Base-by-base conservation (phyloP, 106 monocot genomes). In the Vanilla planifolia region DNA sequence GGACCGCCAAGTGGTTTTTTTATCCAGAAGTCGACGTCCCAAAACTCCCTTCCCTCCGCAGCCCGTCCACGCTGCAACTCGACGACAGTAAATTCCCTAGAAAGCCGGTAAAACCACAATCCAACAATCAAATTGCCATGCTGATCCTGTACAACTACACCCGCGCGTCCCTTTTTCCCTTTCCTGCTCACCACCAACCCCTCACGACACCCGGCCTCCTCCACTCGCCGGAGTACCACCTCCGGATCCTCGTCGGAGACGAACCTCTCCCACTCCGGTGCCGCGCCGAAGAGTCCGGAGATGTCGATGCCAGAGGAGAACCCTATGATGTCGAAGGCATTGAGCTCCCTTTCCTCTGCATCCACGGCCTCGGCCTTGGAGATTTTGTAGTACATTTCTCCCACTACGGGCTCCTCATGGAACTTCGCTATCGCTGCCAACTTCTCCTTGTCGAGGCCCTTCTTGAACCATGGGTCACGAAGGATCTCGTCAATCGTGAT, bases 401-500 rank as follows among this genome's bases (percentile, higher is more conserved):
- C 37, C 37, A 10, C 37, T 10, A 37, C 0, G 7, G 37, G 37
- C 27, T 60, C 68, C 22, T 44, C 45, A 6, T 59, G 47, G 28
- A 68, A 48, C 14, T 48, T 68, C 59, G 34, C 48, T 60, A 60
- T 47, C 0, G 28, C 13, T 30, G 22, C 13, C 44, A 8, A 48
- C 25, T 66, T 66, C 40, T 73, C 47, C 37, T 36, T 17, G 5
- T 60, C 59, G 2, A 69, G 46, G 33, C 68, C 68, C 44, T 59
- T 72, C 13, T 33, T 35, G 58, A 72, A 72, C 72, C 72, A 72
- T 0, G 56, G 58, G 21, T 72, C 63, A 14, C 26, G 6, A 5
- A 65, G 1, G 34, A 72, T 64, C 35, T 60, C 68, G 2, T 69
- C 68, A 0, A 66, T 39, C 0, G 59, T 59, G 26, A 73, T 73